Evolutionary conservation across 106 monocot genomes (phyloP), one percentile per base, ranked within the genome.

Genomic region (Alisma plantagoaquatica): DNA sequence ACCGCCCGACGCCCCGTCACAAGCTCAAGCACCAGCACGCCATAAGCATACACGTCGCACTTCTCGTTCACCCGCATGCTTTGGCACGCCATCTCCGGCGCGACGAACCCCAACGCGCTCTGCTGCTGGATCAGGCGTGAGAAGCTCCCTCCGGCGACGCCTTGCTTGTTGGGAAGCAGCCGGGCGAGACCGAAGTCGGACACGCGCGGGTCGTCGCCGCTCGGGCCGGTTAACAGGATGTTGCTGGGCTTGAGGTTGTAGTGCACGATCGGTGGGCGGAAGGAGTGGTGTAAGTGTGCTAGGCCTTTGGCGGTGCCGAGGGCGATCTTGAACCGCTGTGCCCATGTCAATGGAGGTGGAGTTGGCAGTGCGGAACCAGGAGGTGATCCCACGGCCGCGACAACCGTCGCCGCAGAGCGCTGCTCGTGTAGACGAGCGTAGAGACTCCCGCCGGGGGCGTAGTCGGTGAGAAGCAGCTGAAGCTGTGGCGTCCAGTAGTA

Each of bases 401-500:
- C n/a, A 12, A n/a, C n/a, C n/a, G 31, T 6, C 10, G 32, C 21
- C 11, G 55, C 25, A 6, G 15, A n/a, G n/a, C n/a, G n/a, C n/a
- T n/a, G 61, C n/a, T n/a, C n/a, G 49, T 83, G 77, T 14, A 94
- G 75, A 28, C 80, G 55, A 20, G 53, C 3, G 11, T 84, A 62
- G n/a, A 94, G 58, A 65, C 70, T 88, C 4, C 83, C 94, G 26
- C 50, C 58, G 23, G 59, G 56, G 9, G 69, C 61, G 56, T 82
- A 88, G 16, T 94, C 88, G 2, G 80, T 75, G 24, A 94, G 64
- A 21, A 94, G 73, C 0, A 94, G 75, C 62, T 94, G 87, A 16
- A 83, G 24, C 41, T 94, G 77, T 3, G 94, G 88, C 10, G 94
- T 94, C 80, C 84, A 94, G 70, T 84, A 94, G 70, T 88, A 94